Percentiles rank a stretch among this genome's conserved stretches.
Evolutionary conservation across 257 asterid species (phyloP).

Genomic region (Anisodus tanguticus): DNA sequence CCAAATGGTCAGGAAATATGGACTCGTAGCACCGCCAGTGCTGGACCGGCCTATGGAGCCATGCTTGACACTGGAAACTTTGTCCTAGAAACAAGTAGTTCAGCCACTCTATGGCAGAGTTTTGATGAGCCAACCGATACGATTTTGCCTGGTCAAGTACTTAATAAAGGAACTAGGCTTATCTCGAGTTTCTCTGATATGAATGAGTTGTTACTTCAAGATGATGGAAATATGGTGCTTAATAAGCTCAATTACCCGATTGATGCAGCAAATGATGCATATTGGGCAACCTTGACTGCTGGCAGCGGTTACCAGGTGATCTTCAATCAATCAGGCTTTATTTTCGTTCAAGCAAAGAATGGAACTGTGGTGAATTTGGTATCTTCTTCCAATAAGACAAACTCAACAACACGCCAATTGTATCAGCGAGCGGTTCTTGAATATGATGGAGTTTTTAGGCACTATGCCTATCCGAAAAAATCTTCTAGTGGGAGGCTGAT

Average conservation of each 20-base stretch:
- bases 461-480: slow-evolving; percentile 32
- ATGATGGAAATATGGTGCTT: slow-evolving; percentile 33
- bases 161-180: not conserved
- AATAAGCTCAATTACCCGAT: no score
- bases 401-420: not conserved
- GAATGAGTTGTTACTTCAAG: not conserved
- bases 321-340: slow-evolving; percentile 28
- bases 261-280: no score
- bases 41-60: slow-evolving; percentile 37
- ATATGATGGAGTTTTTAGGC: slow-evolving; percentile 45
- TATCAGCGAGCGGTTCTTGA: slow-evolving; percentile 42
- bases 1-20: slow-evolving; percentile 18
- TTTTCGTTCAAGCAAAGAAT: slow-evolving; percentile 35
- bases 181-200: no score
- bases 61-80: slow-evolving; percentile 63
- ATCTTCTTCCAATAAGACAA: not conserved
- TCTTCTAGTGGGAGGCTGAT: no score
- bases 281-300: not conserved
- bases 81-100: slow-evolving; percentile 33
- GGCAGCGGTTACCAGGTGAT: slow-evolving; percentile 47
- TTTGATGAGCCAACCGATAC: slow-evolving; percentile 48
- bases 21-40: not conserved
- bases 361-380: not conserved
- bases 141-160: slow-evolving; percentile 39
- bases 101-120: slow-evolving; percentile 54